Conservation (phyloP, 192 early-diverging fungal genomes). For the Spizellomyces sp. region DNA sequence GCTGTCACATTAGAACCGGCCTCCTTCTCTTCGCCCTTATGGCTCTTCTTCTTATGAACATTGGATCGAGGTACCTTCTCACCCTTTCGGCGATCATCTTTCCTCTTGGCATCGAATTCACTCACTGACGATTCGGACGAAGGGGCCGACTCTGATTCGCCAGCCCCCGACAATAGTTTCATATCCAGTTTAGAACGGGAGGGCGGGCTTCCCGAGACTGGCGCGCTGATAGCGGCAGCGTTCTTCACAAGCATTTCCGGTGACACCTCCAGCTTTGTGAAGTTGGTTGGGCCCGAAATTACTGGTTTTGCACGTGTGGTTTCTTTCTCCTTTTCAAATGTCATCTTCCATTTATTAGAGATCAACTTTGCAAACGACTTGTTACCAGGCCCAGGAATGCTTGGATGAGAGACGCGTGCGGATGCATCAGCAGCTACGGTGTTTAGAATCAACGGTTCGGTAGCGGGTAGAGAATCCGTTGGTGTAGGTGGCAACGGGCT, state of each 20-base stretch:
- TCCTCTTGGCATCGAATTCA: no score
- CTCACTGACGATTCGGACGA: background rate
- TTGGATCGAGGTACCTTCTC: background rate
- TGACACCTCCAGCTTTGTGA: conserved; percentile 34
- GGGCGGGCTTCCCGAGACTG: background rate
- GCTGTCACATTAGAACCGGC: background rate
- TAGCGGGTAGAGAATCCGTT: no score
- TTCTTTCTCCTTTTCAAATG: conserved; percentile 37
- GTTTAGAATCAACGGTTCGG: no score
- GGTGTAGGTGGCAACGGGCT: background rate
- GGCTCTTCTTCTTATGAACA: no score
- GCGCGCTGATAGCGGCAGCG: background rate
- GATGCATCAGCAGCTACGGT: background rate
- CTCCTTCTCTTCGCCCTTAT: background rate
- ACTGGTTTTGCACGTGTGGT: conserved; percentile 1
- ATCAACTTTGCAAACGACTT: conserved; percentile 33
- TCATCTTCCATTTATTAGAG: conserved; percentile 21
- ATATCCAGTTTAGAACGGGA: background rate
- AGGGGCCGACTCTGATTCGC: background rate
- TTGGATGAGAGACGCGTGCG: background rate
- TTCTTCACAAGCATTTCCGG: conserved; percentile 17
- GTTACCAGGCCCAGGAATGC: background rate
- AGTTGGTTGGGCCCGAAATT: conserved; percentile 38
- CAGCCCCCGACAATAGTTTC: background rate
- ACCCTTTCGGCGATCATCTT: background rate